These are phyloP conservation scores for Tarenaya hassleriana DNA, from an alignment of 345 rosid genomes.

Conservation along the genomic window DNA sequence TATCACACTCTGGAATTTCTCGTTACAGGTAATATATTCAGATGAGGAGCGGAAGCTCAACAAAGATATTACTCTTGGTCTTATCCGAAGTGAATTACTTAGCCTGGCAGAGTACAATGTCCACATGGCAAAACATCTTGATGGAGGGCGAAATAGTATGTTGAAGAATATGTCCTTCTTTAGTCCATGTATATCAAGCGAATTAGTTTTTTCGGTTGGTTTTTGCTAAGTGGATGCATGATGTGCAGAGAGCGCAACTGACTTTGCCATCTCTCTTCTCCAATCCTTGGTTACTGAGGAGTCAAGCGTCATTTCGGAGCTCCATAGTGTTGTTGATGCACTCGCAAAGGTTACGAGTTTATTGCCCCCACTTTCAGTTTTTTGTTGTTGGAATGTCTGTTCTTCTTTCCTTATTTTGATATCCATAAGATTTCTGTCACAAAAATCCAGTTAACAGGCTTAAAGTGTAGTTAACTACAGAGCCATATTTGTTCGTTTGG, in stretches of 20 bases:
- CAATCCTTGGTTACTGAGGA: conserved; percentile 76
- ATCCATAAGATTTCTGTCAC: background rate
- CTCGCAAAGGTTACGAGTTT: conserved; percentile 60
- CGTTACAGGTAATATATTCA: conserved; percentile 74
- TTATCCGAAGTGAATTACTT: conserved; percentile 73
- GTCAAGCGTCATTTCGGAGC: conserved; percentile 86
- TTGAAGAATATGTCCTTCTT: conserved; percentile 9
- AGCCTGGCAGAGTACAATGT: conserved; percentile 92
- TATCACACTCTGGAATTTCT: conserved; percentile 16
- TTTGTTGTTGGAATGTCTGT: conserved; percentile 4
- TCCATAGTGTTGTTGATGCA: conserved; percentile 87
- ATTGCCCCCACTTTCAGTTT: background rate
- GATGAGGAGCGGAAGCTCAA: conserved; percentile 93
- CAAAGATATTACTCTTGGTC: conserved; percentile 81
- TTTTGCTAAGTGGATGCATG: conserved; percentile 15
- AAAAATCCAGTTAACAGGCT: background rate
- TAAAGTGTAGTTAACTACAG: background rate
- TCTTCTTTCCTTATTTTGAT: conserved; percentile 14
- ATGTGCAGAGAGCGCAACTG: conserved; percentile 78
- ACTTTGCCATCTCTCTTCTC: conserved; percentile 74
- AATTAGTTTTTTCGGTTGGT: too few species aligned
- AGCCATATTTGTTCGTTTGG: background rate
- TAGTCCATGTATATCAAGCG: background rate
- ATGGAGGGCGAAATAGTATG: conserved; percentile 95
- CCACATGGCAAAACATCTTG: conserved; percentile 89